Evolutionary conservation across 2,329 filamentous ascomycete species (phyloP).

Genomic region (Colletotrichum tropicicola): DNA sequence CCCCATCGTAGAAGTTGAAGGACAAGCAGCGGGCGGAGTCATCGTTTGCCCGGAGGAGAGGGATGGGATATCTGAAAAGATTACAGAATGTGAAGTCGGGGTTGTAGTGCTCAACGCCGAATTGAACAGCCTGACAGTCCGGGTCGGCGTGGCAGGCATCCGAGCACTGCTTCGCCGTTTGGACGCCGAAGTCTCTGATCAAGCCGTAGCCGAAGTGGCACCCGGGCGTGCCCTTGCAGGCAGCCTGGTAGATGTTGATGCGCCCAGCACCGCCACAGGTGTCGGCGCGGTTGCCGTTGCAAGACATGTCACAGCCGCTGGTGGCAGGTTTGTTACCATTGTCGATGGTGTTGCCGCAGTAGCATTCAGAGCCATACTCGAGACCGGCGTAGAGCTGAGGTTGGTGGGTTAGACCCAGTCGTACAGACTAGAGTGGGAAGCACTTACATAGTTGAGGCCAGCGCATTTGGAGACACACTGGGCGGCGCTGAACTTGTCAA

Average conservation of each 20-base stretch:
- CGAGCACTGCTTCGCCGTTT: background rate
- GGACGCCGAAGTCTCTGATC: background rate
- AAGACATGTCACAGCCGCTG: slow-evolving; percentile 59
- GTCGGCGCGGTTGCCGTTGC: slow-evolving; percentile 54
- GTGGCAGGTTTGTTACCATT: slow-evolving; percentile 34
- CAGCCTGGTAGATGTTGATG: slow-evolving; percentile 46
- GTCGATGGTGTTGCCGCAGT: slow-evolving; percentile 47
- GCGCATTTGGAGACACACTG: background rate
- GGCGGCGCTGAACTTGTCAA: background rate
- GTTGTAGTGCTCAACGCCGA: background rate
- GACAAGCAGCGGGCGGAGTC: background rate
- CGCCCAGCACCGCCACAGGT: slow-evolving; percentile 53
- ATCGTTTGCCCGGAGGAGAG: background rate
- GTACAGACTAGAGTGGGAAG: background rate
- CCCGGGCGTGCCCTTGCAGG: background rate
- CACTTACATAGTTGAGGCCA: background rate
- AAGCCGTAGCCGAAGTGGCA: background rate
- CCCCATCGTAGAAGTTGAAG: background rate
- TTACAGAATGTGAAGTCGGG: background rate
- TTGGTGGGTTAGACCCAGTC: background rate
- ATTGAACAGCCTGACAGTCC: background rate
- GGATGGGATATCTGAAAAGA: background rate
- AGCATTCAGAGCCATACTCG: slow-evolving; percentile 50
- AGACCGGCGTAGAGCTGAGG: slow-evolving; percentile 53
- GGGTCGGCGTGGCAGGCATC: background rate